Evolutionary conservation across 1,139 yeast genomes (phyloP).

Genomic region (Citeromyces hawaiiensis): DNA sequence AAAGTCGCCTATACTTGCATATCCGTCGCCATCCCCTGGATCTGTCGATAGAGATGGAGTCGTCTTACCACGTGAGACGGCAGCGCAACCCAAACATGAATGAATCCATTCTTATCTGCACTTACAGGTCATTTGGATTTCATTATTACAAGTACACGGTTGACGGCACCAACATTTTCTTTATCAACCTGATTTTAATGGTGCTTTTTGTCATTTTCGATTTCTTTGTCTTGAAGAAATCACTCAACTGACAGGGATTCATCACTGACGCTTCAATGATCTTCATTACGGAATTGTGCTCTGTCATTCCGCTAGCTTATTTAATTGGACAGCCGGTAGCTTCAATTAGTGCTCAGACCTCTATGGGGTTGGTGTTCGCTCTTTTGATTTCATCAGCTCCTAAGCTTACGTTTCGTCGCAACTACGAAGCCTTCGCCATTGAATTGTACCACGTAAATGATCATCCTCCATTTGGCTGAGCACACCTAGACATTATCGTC

Average conservation of each 20-base stretch:
- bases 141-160: conserved; percentile 93
- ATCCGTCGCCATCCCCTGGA: conserved; percentile 88
- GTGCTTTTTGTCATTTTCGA: conserved; percentile 79
- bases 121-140: conserved; percentile 83
- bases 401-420: no score
- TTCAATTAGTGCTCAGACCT: conserved; percentile 93
- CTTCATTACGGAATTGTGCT: conserved; percentile 64
- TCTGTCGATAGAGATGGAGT: conserved; percentile 51
- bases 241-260: conserved; percentile 30
- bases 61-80: conserved; percentile 27
- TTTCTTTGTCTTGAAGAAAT: conserved; percentile 48
- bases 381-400: no score
- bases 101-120: conserved; percentile 50
- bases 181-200: conserved; percentile 68
- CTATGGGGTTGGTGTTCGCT: conserved; percentile 99
- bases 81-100: conserved; percentile 17
- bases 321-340: conserved; percentile 99
- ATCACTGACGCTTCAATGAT: conserved; percentile 50
- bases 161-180: conserved; percentile 90
- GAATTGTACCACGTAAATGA: no score
- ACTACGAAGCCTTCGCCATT: no score
- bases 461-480: no score
- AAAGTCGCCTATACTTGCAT: conserved; percentile 58
- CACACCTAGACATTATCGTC: no score
- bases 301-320: conserved; percentile 89